Base-by-base conservation (phyloP, 345 rosid species). In the Jatropha curcas region DNA sequence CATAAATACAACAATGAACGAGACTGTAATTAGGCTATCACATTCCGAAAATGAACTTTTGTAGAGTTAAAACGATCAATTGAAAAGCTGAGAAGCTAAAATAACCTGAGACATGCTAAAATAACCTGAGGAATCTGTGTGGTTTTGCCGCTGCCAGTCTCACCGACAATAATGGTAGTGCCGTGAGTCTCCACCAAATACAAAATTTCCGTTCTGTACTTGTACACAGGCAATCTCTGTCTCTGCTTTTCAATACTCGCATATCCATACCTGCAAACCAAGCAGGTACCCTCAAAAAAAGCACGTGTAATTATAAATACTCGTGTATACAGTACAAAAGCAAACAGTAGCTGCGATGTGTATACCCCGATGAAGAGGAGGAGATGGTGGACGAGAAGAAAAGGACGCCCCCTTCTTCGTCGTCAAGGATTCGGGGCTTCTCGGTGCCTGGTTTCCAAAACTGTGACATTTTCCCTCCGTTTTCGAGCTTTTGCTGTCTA, bases 71-170 rank as follows among this genome's bases (percentile, higher is more conserved):
- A 17, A 45, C 74, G n/a, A 43, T 0, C 9, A 10, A 5, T 7
- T 3, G 57, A 56, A 6, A n/a, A 51, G 46, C 12, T 16, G 46
- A 68, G 0, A 55, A 37, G 19, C 22, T 67, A 12, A 6, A 39
- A 30, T 12, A n/a, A n/a, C n/a, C n/a, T n/a, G n/a, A n/a, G n/a
- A n/a, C n/a, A n/a, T n/a, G n/a, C n/a, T n/a, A n/a, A n/a, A n/a
- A n/a, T n/a, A 73, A 95, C 98, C 98, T 95, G 99, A 60, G 98
- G 96, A 70, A 92, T 92, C 78, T 92, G 99, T 6, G 98, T 94
- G 72, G 99, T 95, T 83, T 92, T 95, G 57, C 99, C 99, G 76
- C 99, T 92, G 6, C 99, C 99, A 56, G 98, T 95, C 84, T 95
- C 99, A 25, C 99, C 99, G 65, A 95, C 98, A 46, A 95, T 71